phyloP scores from a whole-genome alignment of 768 basidiomycete genomes.

The Sarcodon aspratus region DNA sequence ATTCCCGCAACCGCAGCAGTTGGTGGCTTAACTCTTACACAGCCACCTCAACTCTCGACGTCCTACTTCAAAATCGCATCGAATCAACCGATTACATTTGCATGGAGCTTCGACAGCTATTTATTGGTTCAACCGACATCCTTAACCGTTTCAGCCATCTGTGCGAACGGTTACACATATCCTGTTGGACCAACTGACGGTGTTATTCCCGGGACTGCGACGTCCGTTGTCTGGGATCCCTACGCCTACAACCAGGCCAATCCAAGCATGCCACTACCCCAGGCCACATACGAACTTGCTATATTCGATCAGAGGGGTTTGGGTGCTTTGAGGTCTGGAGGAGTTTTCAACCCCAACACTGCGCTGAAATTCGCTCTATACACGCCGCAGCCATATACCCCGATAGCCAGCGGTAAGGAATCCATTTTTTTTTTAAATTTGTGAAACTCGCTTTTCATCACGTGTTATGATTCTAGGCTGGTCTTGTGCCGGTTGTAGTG shows the following conservation, averaged over 20 bases:
- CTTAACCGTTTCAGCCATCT: slow-evolving; percentile 73
- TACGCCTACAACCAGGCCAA: slow-evolving; percentile 59
- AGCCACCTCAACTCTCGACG: slow-evolving; percentile 71
- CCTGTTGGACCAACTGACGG: slow-evolving; percentile 74
- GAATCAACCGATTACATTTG: slow-evolving; percentile 70
- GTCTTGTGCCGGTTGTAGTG: neutral
- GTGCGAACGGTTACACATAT: slow-evolving; percentile 84
- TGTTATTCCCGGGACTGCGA: slow-evolving; percentile 58
- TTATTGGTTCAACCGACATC: slow-evolving; percentile 59
- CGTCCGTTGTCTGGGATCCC: slow-evolving; percentile 70
- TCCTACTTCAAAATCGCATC: slow-evolving; percentile 85
- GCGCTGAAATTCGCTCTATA: slow-evolving; percentile 78
- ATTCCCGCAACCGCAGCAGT: slow-evolving; percentile 45
- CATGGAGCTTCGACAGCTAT: slow-evolving; percentile 71
- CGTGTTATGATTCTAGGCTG: neutral
- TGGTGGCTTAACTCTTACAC: slow-evolving; percentile 62
- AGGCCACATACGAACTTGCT: slow-evolving; percentile 64
- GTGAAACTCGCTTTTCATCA: neutral
- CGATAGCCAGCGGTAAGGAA: slow-evolving; percentile 38
- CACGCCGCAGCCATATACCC: slow-evolving; percentile 61
- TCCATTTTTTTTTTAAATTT: neutral
- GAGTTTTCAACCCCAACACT: slow-evolving; percentile 58
- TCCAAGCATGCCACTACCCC: slow-evolving; percentile 57
- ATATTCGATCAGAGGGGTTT: slow-evolving; percentile 79
- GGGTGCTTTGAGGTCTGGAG: slow-evolving; percentile 42